Evolutionary conservation across 805 yeast species (phyloP).

Genomic region (Candida nanaspora): DNA sequence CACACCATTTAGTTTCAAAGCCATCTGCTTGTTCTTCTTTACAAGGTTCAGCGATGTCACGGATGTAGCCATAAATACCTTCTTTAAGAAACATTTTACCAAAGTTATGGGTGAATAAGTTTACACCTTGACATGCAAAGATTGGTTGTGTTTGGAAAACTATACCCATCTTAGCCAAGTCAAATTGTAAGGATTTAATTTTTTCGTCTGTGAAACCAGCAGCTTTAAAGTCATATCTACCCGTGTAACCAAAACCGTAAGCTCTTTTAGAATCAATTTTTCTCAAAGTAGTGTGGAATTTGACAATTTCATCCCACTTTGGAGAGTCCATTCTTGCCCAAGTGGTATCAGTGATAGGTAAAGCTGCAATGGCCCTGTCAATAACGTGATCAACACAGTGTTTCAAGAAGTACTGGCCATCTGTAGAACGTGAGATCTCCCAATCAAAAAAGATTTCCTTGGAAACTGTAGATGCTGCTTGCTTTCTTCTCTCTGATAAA

Average conservation of each 20-base stretch:
- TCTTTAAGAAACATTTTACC: conserved; percentile 40
- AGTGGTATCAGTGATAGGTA: conserved; percentile 52
- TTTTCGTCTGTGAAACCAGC: conserved; percentile 45
- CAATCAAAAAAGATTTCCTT: conserved; percentile 40
- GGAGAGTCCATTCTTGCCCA: conserved; percentile 64
- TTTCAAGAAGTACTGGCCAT: conserved; percentile 46
- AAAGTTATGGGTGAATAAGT: conserved; percentile 42
- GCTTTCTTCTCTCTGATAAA: conserved; percentile 14
- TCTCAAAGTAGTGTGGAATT: conserved; percentile 41
- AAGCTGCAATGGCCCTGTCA: conserved; percentile 43
- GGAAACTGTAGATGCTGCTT: conserved; percentile 19
- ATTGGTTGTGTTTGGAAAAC: conserved; percentile 44
- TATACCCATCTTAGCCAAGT: conserved; percentile 50
- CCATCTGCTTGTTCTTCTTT: conserved; percentile 10
- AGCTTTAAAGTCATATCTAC: conserved; percentile 53
- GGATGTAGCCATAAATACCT: conserved; percentile 43
- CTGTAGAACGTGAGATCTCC: conserved; percentile 56
- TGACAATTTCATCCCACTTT: conserved; percentile 43
- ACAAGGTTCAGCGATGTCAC: conserved; percentile 11
- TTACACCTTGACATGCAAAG: conserved; percentile 51
- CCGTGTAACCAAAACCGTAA: conserved; percentile 54
- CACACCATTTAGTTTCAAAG: conserved; percentile 16
- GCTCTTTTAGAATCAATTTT: conserved; percentile 40
- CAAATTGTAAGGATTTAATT: conserved; percentile 43
- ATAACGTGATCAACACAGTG: conserved; percentile 49